Percentiles rank a stretch among this genome's conserved stretches.
Evolutionary conservation across 1,284 basidiomycete species (phyloP).

Genomic region (Cystobasidium slooffiae): DNA sequence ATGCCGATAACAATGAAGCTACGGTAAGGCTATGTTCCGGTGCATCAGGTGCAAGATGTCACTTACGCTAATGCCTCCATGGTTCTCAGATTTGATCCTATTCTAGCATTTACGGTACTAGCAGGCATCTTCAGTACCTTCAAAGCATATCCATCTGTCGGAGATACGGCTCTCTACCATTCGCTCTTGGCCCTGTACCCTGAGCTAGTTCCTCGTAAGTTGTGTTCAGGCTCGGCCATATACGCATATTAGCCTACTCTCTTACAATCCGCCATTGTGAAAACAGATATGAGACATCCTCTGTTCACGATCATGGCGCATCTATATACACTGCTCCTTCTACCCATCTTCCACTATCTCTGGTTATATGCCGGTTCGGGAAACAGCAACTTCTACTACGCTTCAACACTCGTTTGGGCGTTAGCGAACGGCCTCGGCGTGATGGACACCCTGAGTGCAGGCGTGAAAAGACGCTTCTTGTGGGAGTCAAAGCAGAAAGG

Average conservation of each 20-base stretch:
- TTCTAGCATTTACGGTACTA: conserved; percentile 78
- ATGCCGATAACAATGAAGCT: conserved; percentile 86
- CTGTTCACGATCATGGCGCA: conserved; percentile 83
- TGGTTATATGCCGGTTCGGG: conserved; percentile 92
- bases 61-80: not conserved
- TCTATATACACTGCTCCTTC: conserved; percentile 79
- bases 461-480: conserved; percentile 34
- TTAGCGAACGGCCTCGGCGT: conserved; percentile 44
- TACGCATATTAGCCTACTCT: not conserved
- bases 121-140: conserved; percentile 79
- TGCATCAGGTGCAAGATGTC: not conserved
- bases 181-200: conserved; percentile 81
- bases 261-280: not conserved
- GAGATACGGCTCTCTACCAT: conserved; percentile 84
- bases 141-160: conserved; percentile 89
- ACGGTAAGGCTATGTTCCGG: conserved; percentile 60
- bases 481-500: conserved; percentile 24
- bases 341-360: conserved; percentile 87
- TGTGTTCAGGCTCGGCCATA: not conserved
- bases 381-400: conserved; percentile 99
- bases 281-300: conserved; percentile 79
- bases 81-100: conserved; percentile 71
- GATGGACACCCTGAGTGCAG: conserved; percentile 37
- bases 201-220: conserved; percentile 78
- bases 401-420: conserved; percentile 87